Percentiles rank a stretch among this genome's conserved stretches.
phyloP scores from a whole-genome alignment of 805 yeast species.

The Cyberlindnera misumaiensis region DNA sequence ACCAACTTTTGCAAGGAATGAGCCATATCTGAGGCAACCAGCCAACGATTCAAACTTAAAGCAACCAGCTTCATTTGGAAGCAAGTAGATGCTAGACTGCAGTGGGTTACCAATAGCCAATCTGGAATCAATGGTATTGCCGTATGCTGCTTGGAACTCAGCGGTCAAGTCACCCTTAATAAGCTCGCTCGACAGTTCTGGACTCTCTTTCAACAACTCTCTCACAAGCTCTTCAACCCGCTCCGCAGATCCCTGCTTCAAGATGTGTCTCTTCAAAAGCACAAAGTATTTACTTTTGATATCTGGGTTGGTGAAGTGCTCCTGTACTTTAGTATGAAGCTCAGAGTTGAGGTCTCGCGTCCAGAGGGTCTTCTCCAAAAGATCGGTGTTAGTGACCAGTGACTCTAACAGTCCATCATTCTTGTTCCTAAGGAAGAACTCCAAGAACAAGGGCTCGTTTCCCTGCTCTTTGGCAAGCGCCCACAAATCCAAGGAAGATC shows the following conservation, averaged over 20 bases:
- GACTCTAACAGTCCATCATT: slow-evolving; percentile 9
- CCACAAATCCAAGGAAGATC: slow-evolving; percentile 30
- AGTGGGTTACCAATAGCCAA: slow-evolving; percentile 43
- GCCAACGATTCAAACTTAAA: slow-evolving; percentile 12
- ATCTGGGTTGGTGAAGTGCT: slow-evolving; percentile 2
- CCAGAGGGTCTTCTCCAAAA: slow-evolving; percentile 13
- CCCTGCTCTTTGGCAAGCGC: slow-evolving; percentile 17
- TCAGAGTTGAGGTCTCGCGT: neutral
- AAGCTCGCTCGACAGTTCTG: slow-evolving; percentile 3
- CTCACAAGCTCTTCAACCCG: slow-evolving; percentile 6
- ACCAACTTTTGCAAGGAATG: slow-evolving; percentile 19
- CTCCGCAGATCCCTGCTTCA: slow-evolving; percentile 1
- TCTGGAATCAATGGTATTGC: slow-evolving; percentile 28
- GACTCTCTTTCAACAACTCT: slow-evolving; percentile 12
- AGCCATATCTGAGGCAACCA: slow-evolving; percentile 20
- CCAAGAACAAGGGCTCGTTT: slow-evolving; percentile 18
- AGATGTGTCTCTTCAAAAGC: slow-evolving; percentile 5
- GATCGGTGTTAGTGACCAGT: slow-evolving; percentile 8
- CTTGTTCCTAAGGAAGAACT: slow-evolving; percentile 16
- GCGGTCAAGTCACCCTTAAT: slow-evolving; percentile 10
- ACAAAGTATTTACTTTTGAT: slow-evolving; percentile 6
- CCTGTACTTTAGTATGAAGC: slow-evolving; percentile 5
- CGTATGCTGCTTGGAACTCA: slow-evolving; percentile 23
- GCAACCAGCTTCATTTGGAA: slow-evolving; percentile 6
- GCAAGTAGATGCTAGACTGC: slow-evolving; percentile 31